Percentiles rank a stretch among this genome's conserved stretches.
Evolutionary conservation across 1,284 basidiomycete species (phyloP).

Genomic region (Leccinum cinnamomeum): DNA sequence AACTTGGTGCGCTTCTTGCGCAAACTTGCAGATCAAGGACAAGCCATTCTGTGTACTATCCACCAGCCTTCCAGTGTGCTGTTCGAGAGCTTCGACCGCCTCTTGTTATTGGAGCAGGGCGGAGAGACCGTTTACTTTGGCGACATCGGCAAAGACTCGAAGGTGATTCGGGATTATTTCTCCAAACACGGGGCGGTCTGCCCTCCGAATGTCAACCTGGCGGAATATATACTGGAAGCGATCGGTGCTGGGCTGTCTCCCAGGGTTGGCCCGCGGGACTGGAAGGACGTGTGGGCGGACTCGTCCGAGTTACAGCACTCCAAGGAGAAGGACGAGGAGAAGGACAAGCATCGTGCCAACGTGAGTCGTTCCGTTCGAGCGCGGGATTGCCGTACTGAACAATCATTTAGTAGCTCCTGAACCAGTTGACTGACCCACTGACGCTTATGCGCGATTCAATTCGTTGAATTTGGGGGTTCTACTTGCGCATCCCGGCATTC

Average conservation of each 20-base stretch:
- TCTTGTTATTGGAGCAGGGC: conserved; percentile 63
- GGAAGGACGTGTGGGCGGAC: conserved; percentile 74
- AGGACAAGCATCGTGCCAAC: no score
- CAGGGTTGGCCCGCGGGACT: conserved; percentile 66
- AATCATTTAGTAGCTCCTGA: no score
- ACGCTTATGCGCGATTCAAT: no score
- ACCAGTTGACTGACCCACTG: no score
- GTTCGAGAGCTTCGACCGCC: conserved; percentile 77
- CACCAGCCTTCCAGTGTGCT: conserved; percentile 72
- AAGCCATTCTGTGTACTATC: conserved; percentile 75
- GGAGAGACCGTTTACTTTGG: conserved; percentile 82
- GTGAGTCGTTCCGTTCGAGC: no score
- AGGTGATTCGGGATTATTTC: conserved; percentile 67
- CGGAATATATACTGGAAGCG: conserved; percentile 65
- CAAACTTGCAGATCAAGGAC: conserved; percentile 83
- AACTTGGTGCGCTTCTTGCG: conserved; percentile 59
- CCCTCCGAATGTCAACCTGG: conserved; percentile 60
- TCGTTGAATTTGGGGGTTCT: no score
- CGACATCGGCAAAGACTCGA: conserved; percentile 68
- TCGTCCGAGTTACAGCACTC: conserved; percentile 44
- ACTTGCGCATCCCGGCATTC: no score
- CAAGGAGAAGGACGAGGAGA: no score
- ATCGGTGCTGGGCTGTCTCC: conserved; percentile 75
- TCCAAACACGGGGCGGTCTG: conserved; percentile 63
- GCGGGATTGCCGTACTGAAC: no score